Evolutionary conservation across 2,329 filamentous ascomycete species (phyloP).

Genomic region (Didymella lethalis): DNA sequence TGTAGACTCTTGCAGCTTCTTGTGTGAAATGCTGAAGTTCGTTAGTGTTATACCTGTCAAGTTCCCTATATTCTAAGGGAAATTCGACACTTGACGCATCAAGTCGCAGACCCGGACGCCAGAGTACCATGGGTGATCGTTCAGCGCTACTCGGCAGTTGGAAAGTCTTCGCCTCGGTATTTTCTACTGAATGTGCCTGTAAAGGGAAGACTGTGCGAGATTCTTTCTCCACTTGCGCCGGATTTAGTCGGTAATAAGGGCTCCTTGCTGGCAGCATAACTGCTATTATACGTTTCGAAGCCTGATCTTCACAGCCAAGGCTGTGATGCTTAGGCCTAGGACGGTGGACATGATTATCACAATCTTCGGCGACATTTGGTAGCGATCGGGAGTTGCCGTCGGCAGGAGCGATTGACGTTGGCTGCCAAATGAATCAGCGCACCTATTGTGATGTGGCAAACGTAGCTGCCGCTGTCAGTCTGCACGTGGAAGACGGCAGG

Average conservation of each 20-base stretch:
- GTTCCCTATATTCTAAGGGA: not conserved
- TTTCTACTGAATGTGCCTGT: not conserved
- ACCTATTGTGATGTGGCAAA: conserved; percentile 2
- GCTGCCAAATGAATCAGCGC: not conserved
- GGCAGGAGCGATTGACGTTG: not conserved
- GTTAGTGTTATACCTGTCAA: not conserved
- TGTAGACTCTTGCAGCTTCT: not conserved
- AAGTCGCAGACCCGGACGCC: not conserved
- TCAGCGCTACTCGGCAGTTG: not conserved
- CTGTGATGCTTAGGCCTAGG: not conserved
- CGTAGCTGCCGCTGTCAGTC: not conserved
- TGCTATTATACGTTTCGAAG: not conserved
- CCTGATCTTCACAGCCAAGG: not conserved
- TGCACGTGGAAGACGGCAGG: not conserved
- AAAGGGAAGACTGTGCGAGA: not conserved
- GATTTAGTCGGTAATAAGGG: not conserved
- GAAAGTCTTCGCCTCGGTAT: not conserved
- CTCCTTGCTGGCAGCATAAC: not conserved
- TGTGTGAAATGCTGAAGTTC: not conserved
- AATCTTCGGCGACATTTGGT: not conserved
- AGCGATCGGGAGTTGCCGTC: conserved; percentile 3
- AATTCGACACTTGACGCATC: not conserved
- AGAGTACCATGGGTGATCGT: not conserved
- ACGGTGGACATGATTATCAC: not conserved
- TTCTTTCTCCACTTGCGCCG: not conserved